Evolutionary conservation across 2,329 filamentous ascomycete genomes (phyloP).

Genomic region (Exophiala phaeomuriformis): DNA sequence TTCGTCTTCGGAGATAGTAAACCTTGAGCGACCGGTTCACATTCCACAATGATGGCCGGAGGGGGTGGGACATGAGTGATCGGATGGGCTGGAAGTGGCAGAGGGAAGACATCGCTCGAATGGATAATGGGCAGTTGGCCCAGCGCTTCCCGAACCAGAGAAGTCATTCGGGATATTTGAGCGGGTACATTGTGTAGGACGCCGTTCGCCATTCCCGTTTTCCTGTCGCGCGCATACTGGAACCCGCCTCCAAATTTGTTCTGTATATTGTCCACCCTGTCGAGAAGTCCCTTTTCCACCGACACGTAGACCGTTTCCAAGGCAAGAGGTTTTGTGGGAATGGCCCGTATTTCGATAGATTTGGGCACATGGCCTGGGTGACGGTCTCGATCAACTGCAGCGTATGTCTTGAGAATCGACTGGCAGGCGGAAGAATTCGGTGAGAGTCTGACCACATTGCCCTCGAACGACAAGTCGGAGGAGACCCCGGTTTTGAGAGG

Average conservation of each 20-base stretch:
- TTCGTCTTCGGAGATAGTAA: slow-evolving; percentile 68
- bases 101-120: slow-evolving; percentile 70
- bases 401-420: slow-evolving; percentile 66
- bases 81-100: slow-evolving; percentile 69
- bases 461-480: slow-evolving; percentile 51
- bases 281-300: slow-evolving; percentile 71
- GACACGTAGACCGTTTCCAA: slow-evolving; percentile 83
- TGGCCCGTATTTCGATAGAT: slow-evolving; percentile 73
- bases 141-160: slow-evolving; percentile 67
- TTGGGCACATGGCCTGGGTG: slow-evolving; percentile 63
- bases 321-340: slow-evolving; percentile 71
- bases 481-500: slow-evolving; percentile 40
- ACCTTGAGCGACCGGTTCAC: slow-evolving; percentile 89
- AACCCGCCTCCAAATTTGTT: slow-evolving; percentile 65
- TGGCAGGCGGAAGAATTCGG: slow-evolving; percentile 68
- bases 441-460: slow-evolving; percentile 73
- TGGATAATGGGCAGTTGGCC: slow-evolving; percentile 69
- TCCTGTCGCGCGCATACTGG: slow-evolving; percentile 25
- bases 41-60: slow-evolving; percentile 82
- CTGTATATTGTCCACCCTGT: slow-evolving; percentile 73
- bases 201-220: slow-evolving; percentile 9
- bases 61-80: slow-evolving; percentile 78
- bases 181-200: slow-evolving; percentile 19
- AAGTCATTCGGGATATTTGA: slow-evolving; percentile 16
- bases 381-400: slow-evolving; percentile 67